Conservation (phyloP, 2,329 filamentous ascomycete species). For the Aschersonia sp. region DNA sequence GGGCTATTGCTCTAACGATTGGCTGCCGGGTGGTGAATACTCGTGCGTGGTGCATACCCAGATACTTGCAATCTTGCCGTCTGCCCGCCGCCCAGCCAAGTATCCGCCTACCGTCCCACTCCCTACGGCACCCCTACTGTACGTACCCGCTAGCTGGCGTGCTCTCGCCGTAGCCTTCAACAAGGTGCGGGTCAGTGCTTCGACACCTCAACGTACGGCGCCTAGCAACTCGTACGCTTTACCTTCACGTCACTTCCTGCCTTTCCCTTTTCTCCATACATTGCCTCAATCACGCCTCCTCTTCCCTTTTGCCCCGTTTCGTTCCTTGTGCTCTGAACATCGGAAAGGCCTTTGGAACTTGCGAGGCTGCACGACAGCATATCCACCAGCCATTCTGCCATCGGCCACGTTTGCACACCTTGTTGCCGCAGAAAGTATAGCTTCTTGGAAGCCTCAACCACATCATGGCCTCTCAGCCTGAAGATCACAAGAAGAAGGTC, state of each 20-base stretch:
- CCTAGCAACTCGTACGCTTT: conserved; percentile 10
- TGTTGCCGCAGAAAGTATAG: conserved; percentile 9
- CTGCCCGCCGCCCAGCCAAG: not conserved
- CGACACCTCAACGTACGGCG: not conserved
- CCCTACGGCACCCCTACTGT: not conserved
- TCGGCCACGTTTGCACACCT: conserved; percentile 11
- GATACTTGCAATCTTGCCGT: too few species aligned
- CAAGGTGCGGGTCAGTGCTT: not conserved
- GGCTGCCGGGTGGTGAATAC: conserved; percentile 8
- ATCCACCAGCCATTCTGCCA: not conserved
- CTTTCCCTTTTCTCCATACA: conserved; percentile 1
- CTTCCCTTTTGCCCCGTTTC: conserved; percentile 8
- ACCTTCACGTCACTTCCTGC: conserved; percentile 4
- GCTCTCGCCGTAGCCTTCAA: not conserved
- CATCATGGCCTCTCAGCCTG: conserved; percentile 59
- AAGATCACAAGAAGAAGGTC: conserved; percentile 66
- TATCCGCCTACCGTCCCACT: not conserved
- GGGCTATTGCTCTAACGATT: conserved; percentile 18
- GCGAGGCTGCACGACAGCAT: too few species aligned
- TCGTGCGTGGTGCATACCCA: not conserved
- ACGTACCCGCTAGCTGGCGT: not conserved
- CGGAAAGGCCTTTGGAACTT: not conserved
- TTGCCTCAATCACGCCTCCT: conserved; percentile 3
- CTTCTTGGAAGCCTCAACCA: conserved; percentile 14
- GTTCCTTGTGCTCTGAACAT: not conserved